Conservation (phyloP, 352 stramenopile species). For the Albugo candida region DNA sequence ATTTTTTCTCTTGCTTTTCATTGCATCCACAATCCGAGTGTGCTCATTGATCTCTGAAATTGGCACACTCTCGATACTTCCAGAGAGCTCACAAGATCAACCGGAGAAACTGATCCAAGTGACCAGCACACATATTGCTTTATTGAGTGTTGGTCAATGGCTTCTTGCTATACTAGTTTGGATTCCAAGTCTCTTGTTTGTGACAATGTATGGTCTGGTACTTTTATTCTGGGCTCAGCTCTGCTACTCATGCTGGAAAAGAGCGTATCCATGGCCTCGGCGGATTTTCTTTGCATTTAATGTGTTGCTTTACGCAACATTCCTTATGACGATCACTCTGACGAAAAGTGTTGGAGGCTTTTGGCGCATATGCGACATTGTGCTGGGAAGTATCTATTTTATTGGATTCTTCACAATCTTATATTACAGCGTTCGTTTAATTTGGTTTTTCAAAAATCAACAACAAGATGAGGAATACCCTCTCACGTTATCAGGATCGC, state of each 20-base stretch:
- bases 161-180: conserved; percentile 46
- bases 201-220: conserved; percentile 70
- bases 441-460: conserved; percentile 62
- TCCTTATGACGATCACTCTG: conserved; percentile 24
- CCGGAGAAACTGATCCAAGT: conserved; percentile 8
- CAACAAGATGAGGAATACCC: conserved; percentile 31
- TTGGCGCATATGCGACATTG: conserved; percentile 45
- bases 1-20: conserved; percentile 56
- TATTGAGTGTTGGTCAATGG: conserved; percentile 14
- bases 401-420: conserved; percentile 38
- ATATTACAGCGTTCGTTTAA: conserved; percentile 65
- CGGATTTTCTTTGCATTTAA: conserved; percentile 64
- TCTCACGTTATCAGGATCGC: no score
- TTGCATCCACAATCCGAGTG: conserved; percentile 38
- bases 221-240: conserved; percentile 70
- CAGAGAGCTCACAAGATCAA: background rate
- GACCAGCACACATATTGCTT: conserved; percentile 18
- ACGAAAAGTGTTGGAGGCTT: conserved; percentile 24
- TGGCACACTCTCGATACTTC: conserved; percentile 16
- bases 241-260: conserved; percentile 69
- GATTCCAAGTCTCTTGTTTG: conserved; percentile 63
- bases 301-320: conserved; percentile 40
- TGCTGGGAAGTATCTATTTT: conserved; percentile 44
- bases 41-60: conserved; percentile 39
- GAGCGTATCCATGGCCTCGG: conserved; percentile 45